Evolutionary conservation across 129 eudicot species (phyloP).

Genomic region (Tagetes erecta): DNA sequence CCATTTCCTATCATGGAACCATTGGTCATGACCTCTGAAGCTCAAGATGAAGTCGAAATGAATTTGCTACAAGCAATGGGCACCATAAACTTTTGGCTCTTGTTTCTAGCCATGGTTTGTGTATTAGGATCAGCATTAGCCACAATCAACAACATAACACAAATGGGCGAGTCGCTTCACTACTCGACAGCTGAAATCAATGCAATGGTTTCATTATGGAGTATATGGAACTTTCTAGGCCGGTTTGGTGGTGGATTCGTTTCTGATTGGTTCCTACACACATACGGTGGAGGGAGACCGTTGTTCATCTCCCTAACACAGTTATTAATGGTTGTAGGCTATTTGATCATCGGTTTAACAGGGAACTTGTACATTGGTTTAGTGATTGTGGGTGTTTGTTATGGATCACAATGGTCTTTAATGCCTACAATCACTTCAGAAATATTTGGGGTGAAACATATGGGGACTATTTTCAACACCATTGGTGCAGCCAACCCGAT

Average conservation of each 20-base stretch:
- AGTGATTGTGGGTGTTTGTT: constrained; percentile 74
- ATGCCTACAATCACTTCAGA: constrained; percentile 95
- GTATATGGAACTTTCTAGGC: constrained; percentile 94
- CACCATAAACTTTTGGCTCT: constrained; percentile 74
- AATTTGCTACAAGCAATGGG: constrained; percentile 61
- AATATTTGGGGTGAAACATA: constrained; percentile 75
- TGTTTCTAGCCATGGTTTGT: constrained; percentile 69
- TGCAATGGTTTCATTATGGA: constrained; percentile 81
- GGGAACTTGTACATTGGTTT: constrained; percentile 81
- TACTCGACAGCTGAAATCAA: constrained; percentile 51
- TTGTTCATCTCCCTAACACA: constrained; percentile 58
- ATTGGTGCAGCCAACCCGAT: constrained; percentile 51
- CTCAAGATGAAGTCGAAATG: constrained; percentile 33
- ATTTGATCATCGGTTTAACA: constrained; percentile 67
- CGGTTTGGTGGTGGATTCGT: constrained; percentile 80
- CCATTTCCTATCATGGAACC: constrained; percentile 23
- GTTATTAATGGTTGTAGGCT: constrained; percentile 64
- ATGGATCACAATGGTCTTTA: constrained; percentile 89
- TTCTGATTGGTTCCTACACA: constrained; percentile 65
- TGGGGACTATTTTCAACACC: constrained; percentile 92
- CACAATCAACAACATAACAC: constrained; percentile 78
- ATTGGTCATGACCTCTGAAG: constrained; percentile 30
- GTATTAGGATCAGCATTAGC: constrained; percentile 90
- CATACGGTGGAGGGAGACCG: constrained; percentile 72
- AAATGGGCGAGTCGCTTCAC: constrained; percentile 72